phyloP scores from a whole-genome alignment of 1,284 basidiomycete species.

The Abortiporus biennis region DNA sequence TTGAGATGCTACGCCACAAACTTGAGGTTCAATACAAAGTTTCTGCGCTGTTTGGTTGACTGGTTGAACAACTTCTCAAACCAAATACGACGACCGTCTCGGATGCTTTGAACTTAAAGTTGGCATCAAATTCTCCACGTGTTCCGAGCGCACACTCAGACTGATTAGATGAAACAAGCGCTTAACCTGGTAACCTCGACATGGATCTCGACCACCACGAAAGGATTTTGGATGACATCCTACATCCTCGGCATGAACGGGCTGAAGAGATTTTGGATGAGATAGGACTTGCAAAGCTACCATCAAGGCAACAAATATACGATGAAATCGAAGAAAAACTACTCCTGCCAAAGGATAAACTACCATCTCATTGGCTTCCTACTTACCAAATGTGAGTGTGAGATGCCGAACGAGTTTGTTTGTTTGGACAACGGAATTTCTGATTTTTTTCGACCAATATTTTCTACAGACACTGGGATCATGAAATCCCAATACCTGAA shows the following conservation, averaged over 20 bases:
- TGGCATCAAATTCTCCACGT: no score
- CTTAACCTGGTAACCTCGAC: no score
- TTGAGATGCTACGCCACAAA: no score
- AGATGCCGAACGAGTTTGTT: not conserved
- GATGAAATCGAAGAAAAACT: constrained; percentile 63
- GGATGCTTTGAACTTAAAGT: no score
- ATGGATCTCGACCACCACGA: constrained; percentile 2
- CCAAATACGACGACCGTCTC: no score
- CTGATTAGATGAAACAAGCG: no score
- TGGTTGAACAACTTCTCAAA: no score
- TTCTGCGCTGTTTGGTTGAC: no score
- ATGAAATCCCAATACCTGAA: constrained; percentile 51
- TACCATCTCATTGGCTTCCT: constrained; percentile 69
- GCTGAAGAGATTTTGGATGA: constrained; percentile 38
- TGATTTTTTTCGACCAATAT: not conserved
- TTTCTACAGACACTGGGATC: constrained; percentile 62
- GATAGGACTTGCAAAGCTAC: constrained; percentile 49
- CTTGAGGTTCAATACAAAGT: no score
- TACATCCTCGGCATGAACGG: constrained; percentile 35
- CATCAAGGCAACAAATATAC: constrained; percentile 53
- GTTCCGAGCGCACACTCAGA: no score
- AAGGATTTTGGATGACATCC: constrained; percentile 39
- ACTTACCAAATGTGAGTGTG: constrained; percentile 66
- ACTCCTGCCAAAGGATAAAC: constrained; percentile 53
- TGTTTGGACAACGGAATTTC: no score